phyloP scores from a whole-genome alignment of 306 rosid species.

The Corylus americana region DNA sequence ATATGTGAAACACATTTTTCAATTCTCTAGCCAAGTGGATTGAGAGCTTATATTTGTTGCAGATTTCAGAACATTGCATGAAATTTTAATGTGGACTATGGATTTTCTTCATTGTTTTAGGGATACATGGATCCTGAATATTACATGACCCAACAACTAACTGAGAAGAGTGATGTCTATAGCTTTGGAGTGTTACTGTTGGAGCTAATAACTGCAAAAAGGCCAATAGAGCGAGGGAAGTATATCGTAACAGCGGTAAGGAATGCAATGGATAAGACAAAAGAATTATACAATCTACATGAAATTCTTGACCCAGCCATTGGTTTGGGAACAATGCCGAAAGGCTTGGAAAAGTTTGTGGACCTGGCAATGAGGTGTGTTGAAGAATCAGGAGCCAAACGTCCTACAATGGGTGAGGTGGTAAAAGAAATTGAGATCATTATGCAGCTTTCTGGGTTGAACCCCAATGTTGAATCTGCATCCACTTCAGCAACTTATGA shows the following conservation, averaged over 20 bases:
- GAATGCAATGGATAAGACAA: slow-evolving; percentile 25
- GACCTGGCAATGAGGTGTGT: slow-evolving; percentile 44
- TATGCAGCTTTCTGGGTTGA: slow-evolving; percentile 32
- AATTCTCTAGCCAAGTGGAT: not conserved
- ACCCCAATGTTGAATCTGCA: slow-evolving; percentile 16
- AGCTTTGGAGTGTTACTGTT: slow-evolving; percentile 50
- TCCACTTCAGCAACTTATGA: slow-evolving; percentile 29
- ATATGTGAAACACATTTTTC: not conserved
- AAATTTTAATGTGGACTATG: not conserved
- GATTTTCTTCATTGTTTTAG: slow-evolving; percentile 23
- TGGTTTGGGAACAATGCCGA: slow-evolving; percentile 11
- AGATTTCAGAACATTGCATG: not conserved
- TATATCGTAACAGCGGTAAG: slow-evolving; percentile 35
- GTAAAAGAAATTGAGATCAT: slow-evolving; percentile 47
- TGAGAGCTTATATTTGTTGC: not conserved
- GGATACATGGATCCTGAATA: slow-evolving; percentile 56
- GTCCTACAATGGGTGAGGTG: slow-evolving; percentile 50
- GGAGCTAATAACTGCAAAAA: slow-evolving; percentile 43
- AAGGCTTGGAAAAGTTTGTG: slow-evolving; percentile 33
- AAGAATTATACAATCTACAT: slow-evolving; percentile 32
- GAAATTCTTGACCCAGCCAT: slow-evolving; percentile 32
- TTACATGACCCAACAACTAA: slow-evolving; percentile 41
- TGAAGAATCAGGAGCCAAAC: slow-evolving; percentile 24
- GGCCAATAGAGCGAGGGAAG: slow-evolving; percentile 38
- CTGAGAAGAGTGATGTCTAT: slow-evolving; percentile 48